Percentiles rank a stretch among this genome's conserved stretches.
These are phyloP conservation scores for Marsdenia floribunda DNA, from an alignment of 257 asterid genomes.

Conservation along the genomic window DNA sequence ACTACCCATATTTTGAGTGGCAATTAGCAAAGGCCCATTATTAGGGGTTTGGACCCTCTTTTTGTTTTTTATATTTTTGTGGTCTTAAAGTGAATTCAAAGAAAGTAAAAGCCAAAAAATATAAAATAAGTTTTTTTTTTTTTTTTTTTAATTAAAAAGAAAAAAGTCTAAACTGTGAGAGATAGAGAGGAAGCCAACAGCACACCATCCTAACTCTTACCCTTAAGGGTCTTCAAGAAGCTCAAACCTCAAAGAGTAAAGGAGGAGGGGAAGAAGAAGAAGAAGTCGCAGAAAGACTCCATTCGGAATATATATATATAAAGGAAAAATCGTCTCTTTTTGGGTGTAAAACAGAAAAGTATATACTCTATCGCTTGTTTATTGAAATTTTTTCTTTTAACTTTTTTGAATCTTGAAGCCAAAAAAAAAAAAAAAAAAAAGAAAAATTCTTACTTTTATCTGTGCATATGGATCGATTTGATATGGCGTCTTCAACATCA, in stretches of 20 bases:
- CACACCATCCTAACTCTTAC: slow-evolving; percentile 5
- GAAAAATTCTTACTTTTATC: slow-evolving; percentile 19
- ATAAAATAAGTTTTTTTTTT: no score
- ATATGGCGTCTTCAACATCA: slow-evolving; percentile 36
- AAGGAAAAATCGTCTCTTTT: slow-evolving; percentile 22
- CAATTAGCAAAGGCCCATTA: slow-evolving; percentile 2
- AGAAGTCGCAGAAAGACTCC: neutral
- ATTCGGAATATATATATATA: neutral
- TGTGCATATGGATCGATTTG: slow-evolving; percentile 45
- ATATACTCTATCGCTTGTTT: slow-evolving; percentile 1
- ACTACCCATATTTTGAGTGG: slow-evolving; percentile 15
- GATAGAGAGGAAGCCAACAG: slow-evolving; percentile 13
- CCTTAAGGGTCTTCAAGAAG: slow-evolving; percentile 9
- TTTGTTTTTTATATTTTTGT: slow-evolving; percentile 8
- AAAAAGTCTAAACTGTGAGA: slow-evolving; percentile 3
- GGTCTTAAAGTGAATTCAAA: slow-evolving; percentile 19
- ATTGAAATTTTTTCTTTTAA: slow-evolving; percentile 6
- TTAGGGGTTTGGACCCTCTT: slow-evolving; percentile 5
- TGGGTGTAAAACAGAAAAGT: slow-evolving; percentile 1
- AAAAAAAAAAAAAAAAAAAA: slow-evolving; percentile 3
- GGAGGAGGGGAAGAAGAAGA: neutral
- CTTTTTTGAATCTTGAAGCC: slow-evolving; percentile 24
- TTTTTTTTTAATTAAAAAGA: no score
- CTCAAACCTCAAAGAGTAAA: slow-evolving; percentile 18
- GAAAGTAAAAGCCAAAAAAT: slow-evolving; percentile 17